phyloP scores from a whole-genome alignment of 345 rosid species.

The Aquilaria yunnanensis region DNA sequence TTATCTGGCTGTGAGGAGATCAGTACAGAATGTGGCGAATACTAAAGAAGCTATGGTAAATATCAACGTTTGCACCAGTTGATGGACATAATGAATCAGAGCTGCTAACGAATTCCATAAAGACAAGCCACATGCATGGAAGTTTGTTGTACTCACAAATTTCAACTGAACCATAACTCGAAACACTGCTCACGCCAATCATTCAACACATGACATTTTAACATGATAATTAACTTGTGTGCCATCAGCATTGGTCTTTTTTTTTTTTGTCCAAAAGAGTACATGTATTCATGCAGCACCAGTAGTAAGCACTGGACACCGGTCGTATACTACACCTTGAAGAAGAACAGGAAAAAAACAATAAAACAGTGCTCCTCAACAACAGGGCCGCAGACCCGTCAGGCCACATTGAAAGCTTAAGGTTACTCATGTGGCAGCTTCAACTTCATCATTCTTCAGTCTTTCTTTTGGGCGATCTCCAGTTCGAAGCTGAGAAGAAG shows the following conservation, averaged over 20 bases:
- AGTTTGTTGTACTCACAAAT: no score
- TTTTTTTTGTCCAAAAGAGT: not conserved
- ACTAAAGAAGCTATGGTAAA: not conserved
- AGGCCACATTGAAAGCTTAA: conserved; percentile 2
- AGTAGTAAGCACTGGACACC: no score
- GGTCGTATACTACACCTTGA: not conserved
- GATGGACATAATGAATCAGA: no score
- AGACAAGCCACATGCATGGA: no score
- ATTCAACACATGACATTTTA: no score
- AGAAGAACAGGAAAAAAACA: conserved; percentile 9
- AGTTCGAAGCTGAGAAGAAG: conserved; percentile 67
- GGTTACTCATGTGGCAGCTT: conserved; percentile 40
- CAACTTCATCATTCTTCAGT: conserved; percentile 53
- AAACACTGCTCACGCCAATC: no score
- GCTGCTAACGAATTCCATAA: no score
- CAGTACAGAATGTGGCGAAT: conserved; percentile 13
- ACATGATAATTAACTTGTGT: no score
- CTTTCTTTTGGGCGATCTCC: conserved; percentile 58
- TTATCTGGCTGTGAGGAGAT: conserved; percentile 17
- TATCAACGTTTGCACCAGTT: not conserved
- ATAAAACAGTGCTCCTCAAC: conserved; percentile 17
- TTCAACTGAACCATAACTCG: no score
- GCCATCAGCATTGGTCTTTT: no score
- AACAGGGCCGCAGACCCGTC: conserved; percentile 9
- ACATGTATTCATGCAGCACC: not conserved